A percentile compares a stretch with the other conserved stretches of the same genome.
Evolutionary conservation across 2,329 filamentous ascomycete species (phyloP).

Genomic region (Cercospora canescens): DNA sequence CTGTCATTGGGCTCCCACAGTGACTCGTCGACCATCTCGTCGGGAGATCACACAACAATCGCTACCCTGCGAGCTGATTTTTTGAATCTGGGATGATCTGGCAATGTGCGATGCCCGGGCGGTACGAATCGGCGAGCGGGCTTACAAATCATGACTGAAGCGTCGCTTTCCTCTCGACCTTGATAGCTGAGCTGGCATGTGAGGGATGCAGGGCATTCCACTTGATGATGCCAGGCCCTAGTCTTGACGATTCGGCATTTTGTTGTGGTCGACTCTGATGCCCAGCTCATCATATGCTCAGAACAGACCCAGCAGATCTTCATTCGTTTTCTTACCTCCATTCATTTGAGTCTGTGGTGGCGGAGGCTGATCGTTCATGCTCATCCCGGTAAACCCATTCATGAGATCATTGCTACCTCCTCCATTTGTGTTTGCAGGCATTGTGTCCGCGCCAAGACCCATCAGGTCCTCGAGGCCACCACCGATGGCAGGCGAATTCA

Average conservation of each 20-base stretch:
- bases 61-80: no score
- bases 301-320: conserved; percentile 58
- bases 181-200: no score
- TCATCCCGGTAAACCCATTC: conserved; percentile 81
- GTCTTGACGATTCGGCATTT: neutral
- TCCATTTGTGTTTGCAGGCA: conserved; percentile 28
- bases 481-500: conserved; percentile 48
- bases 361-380: conserved; percentile 68
- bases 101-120: no score
- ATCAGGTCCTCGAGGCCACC: conserved; percentile 78
- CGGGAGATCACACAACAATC: no score
- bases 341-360: conserved; percentile 63
- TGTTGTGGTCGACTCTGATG: neutral
- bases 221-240: neutral
- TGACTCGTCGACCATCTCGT: no score
- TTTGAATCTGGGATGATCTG: no score
- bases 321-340: conserved; percentile 47
- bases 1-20: no score
- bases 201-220: no score
- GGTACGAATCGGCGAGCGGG: no score
- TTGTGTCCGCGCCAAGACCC: conserved; percentile 56
- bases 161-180: no score
- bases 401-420: conserved; percentile 59
- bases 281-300: conserved; percentile 31
- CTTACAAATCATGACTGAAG: no score